Base-by-base conservation (phyloP, 2,329 filamentous ascomycete genomes). In the Stachybotrys echinatus region DNA sequence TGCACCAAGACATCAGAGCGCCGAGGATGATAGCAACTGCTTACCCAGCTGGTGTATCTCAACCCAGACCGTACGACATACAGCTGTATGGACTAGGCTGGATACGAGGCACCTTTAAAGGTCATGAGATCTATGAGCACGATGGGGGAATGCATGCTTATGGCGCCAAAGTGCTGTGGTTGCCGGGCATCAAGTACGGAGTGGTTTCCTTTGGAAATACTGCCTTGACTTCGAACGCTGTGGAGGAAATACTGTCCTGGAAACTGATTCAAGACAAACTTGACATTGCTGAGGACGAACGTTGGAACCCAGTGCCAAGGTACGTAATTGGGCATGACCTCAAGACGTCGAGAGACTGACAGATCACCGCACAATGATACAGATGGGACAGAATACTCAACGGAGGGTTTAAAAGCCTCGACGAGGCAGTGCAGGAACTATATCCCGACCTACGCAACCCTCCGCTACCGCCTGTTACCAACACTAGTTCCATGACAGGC, bases 151-250 rank as follows among this genome's bases (percentile, higher is more conserved):
- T 63, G 44, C 55, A 56, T 23, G 60, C 57, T 1, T 66, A 61
- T 47, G 58, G 60, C 6, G 50, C 61, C 2, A 45, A 60, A 4
- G 61, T 68, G 12, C 61, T 58, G 7, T 70, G 65, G 63, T 53
- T 70, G 3, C 68, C 68, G 0, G 57, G 64, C 0, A 52, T 51
- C n/a, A 56, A 63, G 14, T 62, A 64, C 40, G 68, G 64, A 0
- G 54, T 70, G 8, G 61, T 66, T 2, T 57, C 59, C 0, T 64
- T 70, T 53, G 56, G 52, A 6, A 81, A 80, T 49, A 75, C 72
- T 20, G 69, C 65, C 8, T 12, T 58, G 5, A 69, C 66, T 3
- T 70, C 69, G 3, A 74, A 72, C 43, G 52, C 52, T 3, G 65
- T 51, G 2, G 50, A 54, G 2, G 54, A 62, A 0, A 43, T 61